phyloP scores from a whole-genome alignment of 176 grass and related monocot genomes.

The Tillandsia fasciculata region DNA sequence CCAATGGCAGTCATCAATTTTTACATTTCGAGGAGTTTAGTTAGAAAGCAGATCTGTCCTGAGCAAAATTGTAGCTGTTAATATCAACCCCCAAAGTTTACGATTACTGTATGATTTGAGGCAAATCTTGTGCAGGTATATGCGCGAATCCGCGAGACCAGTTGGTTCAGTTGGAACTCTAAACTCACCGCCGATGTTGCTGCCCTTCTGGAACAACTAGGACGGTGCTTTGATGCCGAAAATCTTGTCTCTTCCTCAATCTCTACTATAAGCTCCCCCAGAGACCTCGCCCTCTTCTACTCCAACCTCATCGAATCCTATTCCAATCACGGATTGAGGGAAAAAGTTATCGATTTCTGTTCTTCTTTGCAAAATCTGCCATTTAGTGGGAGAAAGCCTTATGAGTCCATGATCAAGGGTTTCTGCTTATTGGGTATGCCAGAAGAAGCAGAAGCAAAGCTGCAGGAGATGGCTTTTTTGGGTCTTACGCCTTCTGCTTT shows the following conservation, averaged over 20 bases:
- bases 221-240: conserved; percentile 32
- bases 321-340: conserved; percentile 49
- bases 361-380: conserved; percentile 31
- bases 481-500: conserved; percentile 47
- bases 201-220: conserved; percentile 42
- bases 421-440: conserved; percentile 60
- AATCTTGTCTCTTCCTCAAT: conserved; percentile 40
- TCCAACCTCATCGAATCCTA: conserved; percentile 68
- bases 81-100: too few species aligned
- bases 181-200: conserved; percentile 48
- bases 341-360: conserved; percentile 37
- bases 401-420: conserved; percentile 50
- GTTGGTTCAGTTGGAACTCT: conserved; percentile 78
- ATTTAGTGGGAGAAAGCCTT: conserved; percentile 22
- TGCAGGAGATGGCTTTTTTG: conserved; percentile 41
- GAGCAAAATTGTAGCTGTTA: too few species aligned
- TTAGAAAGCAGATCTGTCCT: too few species aligned
- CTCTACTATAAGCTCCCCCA: conserved; percentile 32
- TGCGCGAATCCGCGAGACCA: conserved; percentile 44
- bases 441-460: conserved; percentile 49
- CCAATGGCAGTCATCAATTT: too few species aligned
- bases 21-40: too few species aligned
- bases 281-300: conserved; percentile 49
- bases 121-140: conserved; percentile 42
- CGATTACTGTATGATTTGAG: too few species aligned